Conservation (phyloP, 345 rosid genomes). For the Rubroshorea leprosula region DNA sequence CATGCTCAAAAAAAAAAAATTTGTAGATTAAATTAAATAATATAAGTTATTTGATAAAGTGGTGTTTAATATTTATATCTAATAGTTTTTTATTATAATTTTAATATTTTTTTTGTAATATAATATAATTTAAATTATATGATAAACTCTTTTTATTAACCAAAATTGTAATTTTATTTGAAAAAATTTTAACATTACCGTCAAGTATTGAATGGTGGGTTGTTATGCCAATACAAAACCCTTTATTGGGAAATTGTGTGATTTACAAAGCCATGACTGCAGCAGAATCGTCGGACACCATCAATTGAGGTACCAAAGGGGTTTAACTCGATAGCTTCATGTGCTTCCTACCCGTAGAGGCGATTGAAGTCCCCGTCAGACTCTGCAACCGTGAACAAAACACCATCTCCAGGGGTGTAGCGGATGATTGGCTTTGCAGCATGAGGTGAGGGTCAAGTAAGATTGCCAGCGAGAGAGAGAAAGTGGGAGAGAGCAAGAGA, state of each 20-base stretch:
- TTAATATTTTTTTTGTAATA: no score
- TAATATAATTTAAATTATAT: no score
- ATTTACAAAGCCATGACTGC: slow-evolving; percentile 18
- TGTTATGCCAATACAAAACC: slow-evolving; percentile 23
- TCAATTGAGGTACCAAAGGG: slow-evolving; percentile 22
- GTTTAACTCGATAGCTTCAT: slow-evolving; percentile 11
- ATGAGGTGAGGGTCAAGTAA: neutral
- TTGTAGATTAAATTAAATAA: no score
- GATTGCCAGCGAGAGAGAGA: slow-evolving; percentile 19
- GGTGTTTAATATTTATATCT: no score
- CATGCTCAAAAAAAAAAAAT: no score
- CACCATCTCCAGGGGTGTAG: slow-evolving; percentile 1
- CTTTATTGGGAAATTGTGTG: no score
- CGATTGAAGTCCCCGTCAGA: slow-evolving; percentile 18
- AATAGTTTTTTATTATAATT: no score
- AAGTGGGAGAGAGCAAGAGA: slow-evolving; percentile 22
- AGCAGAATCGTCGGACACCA: slow-evolving; percentile 6
- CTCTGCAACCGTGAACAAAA: slow-evolving; percentile 14
- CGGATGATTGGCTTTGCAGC: slow-evolving; percentile 4
- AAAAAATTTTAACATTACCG: no score
- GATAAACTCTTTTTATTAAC: no score
- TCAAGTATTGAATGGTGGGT: slow-evolving; percentile 37
- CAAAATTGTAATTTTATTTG: no score
- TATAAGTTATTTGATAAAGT: no score
- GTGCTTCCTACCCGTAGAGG: slow-evolving; percentile 14